phyloP scores from a whole-genome alignment of 352 stramenopile species.

The Phytopythium chamaehyphon region DNA sequence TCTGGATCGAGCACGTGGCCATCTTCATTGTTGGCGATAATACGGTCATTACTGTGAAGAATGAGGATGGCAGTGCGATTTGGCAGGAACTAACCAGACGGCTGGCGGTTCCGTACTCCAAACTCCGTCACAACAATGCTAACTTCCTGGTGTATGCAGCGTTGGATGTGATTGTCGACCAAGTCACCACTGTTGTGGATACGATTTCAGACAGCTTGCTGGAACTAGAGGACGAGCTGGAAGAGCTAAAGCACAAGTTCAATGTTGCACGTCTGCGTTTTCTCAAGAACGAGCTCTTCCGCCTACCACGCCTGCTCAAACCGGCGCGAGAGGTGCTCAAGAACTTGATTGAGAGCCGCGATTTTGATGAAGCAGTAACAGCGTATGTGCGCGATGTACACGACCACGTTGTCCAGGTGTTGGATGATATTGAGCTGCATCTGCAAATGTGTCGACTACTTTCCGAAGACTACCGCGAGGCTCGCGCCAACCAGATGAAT shows the following conservation, averaged over 20 bases:
- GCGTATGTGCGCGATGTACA: constrained; percentile 86
- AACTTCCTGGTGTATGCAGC: constrained; percentile 87
- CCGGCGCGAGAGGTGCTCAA: constrained; percentile 78
- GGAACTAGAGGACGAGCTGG: constrained; percentile 71
- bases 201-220: constrained; percentile 74
- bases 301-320: constrained; percentile 73
- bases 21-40: constrained; percentile 82
- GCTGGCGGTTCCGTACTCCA: constrained; percentile 83
- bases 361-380: constrained; percentile 73
- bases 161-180: constrained; percentile 85
- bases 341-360: constrained; percentile 79
- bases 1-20: constrained; percentile 79
- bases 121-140: constrained; percentile 83
- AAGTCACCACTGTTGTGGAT: constrained; percentile 74
- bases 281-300: constrained; percentile 79
- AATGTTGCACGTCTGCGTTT: constrained; percentile 59
- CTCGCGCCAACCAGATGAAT: constrained; percentile 85
- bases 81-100: constrained; percentile 70
- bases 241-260: constrained; percentile 65
- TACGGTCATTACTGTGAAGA: constrained; percentile 85
- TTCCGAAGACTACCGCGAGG: constrained; percentile 80
- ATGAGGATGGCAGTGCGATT: constrained; percentile 59
- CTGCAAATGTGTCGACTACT: constrained; percentile 76
- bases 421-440: constrained; percentile 81
- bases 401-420: constrained; percentile 73